Evolutionary conservation across 2,329 filamentous ascomycete species (phyloP).

Genomic region (Boeremia exigua): DNA sequence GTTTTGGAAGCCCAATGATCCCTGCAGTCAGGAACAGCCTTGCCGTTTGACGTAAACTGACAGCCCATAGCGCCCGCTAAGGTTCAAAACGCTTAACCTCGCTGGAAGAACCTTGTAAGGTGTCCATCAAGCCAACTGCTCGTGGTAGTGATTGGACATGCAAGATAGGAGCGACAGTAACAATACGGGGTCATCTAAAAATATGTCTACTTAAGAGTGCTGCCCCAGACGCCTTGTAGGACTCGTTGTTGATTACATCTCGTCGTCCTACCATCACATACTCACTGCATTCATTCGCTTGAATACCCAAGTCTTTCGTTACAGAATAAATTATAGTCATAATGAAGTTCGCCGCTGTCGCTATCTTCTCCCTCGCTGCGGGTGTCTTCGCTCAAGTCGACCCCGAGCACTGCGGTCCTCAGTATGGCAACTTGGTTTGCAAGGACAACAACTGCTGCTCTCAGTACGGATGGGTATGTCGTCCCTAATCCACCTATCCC

Average conservation of each 20-base stretch:
- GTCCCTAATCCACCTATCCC: neutral
- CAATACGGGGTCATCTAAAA: slow-evolving; percentile 23
- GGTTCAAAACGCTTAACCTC: slow-evolving; percentile 14
- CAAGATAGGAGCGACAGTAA: slow-evolving; percentile 15
- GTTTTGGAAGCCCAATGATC: slow-evolving; percentile 7
- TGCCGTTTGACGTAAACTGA: slow-evolving; percentile 17
- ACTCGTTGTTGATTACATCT: slow-evolving; percentile 1
- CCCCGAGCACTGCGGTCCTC: slow-evolving; percentile 44
- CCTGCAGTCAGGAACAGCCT: slow-evolving; percentile 21
- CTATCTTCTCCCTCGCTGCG: slow-evolving; percentile 35
- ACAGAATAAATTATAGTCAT: slow-evolving; percentile 26
- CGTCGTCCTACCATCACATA: neutral
- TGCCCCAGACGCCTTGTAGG: slow-evolving; percentile 2
- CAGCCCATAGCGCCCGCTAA: slow-evolving; percentile 25
- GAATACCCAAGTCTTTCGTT: slow-evolving; percentile 5
- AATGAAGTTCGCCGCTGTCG: slow-evolving; percentile 38
- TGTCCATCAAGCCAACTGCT: slow-evolving; percentile 12
- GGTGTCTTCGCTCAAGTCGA: slow-evolving; percentile 34
- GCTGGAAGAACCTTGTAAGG: slow-evolving; percentile 7
- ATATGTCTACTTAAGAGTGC: slow-evolving; percentile 17
- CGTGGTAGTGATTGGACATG: slow-evolving; percentile 21
- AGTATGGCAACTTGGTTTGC: slow-evolving; percentile 42
- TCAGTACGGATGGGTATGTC: slow-evolving; percentile 43
- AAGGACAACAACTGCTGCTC: slow-evolving; percentile 47
- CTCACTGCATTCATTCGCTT: slow-evolving; percentile 3